Base-by-base conservation (phyloP, 2,329 filamentous ascomycete species). In the Ophiostoma ulmi region DNA sequence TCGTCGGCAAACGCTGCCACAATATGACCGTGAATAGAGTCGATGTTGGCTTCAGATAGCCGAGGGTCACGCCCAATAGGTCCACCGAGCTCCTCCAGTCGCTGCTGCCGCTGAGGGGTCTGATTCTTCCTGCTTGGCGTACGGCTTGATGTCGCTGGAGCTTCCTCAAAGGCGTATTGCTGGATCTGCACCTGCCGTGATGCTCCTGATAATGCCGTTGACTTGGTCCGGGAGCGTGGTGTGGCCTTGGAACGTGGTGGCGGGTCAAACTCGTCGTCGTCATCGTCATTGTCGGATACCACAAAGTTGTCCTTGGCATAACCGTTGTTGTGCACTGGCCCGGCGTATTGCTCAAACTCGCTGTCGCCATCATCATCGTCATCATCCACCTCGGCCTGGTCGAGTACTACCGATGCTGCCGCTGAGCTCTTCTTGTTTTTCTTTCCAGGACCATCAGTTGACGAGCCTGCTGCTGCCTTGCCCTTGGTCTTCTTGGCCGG, bases 1-100 rank as follows among this genome's bases (percentile, higher is more conserved):
- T 87, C 83, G 0, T 80, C 77, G 31, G 92, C 83, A 76, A 94
- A 95, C 39, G 84, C 81, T 31, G 85, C 80, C n/a, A 93, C 82
- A 31, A 91, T 79, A 70, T 86, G 84, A 66, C 84, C 83, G 75
- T 93, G 90, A 31, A 89, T 78, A 38, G 72, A 68, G 44, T 74
- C 70, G 14, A 74, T 26, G 44, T 73, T 70, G 13, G 79, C 78
- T 26, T 80, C 79, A 22, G 82, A 80, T 73, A 90, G 81, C 26
- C 84, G 83, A 26, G 81, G 78, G 75, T 90, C 86, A 14, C 80
- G 80, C 1, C 83, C 85, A 72, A 90, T 91, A 0, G 88, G 89
- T 39, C 84, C 83, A 1, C 86, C 87, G 35, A 86, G 78, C 22
- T 83, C 74, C 72, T 76, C 77, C 41, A 74, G 80, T 76, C 75